phyloP scores from a whole-genome alignment of 768 basidiomycete species.

The Nevesoporus exiguus region DNA sequence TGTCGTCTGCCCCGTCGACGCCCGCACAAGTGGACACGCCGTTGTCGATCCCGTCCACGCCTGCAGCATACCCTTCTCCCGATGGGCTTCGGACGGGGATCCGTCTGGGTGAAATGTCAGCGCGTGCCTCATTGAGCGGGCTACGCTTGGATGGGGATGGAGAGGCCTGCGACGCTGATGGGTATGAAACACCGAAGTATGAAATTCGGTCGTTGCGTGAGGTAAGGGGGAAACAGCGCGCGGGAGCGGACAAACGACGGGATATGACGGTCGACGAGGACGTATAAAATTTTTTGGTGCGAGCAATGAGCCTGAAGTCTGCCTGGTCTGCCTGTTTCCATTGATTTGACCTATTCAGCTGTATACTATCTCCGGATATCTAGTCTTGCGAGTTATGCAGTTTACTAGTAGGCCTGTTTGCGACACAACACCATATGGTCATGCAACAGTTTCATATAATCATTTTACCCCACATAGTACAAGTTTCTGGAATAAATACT shows the following conservation, averaged over 20 bases:
- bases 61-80: constrained; percentile 23
- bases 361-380: background rate
- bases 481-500: too few species aligned
- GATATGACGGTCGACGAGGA: constrained; percentile 21
- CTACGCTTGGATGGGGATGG: constrained; percentile 25
- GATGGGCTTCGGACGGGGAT: constrained; percentile 27
- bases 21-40: constrained; percentile 28
- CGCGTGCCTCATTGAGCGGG: constrained; percentile 31
- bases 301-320: background rate
- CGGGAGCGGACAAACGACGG: constrained; percentile 3
- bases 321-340: background rate
- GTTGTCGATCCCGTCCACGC: constrained; percentile 30
- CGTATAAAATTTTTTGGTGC: constrained; percentile 2
- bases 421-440: too few species aligned
- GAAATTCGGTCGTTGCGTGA: constrained; percentile 6
- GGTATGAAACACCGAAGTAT: constrained; percentile 25
- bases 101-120: constrained; percentile 25
- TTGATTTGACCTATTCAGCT: background rate
- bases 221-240: constrained; percentile 6
- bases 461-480: background rate
- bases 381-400: background rate
- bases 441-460: background rate
- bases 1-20: constrained; percentile 31
- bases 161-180: background rate
- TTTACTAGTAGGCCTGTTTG: too few species aligned